These are phyloP conservation scores for Gossypium australe DNA, from an alignment of 345 rosid species.

Conservation along the genomic window DNA sequence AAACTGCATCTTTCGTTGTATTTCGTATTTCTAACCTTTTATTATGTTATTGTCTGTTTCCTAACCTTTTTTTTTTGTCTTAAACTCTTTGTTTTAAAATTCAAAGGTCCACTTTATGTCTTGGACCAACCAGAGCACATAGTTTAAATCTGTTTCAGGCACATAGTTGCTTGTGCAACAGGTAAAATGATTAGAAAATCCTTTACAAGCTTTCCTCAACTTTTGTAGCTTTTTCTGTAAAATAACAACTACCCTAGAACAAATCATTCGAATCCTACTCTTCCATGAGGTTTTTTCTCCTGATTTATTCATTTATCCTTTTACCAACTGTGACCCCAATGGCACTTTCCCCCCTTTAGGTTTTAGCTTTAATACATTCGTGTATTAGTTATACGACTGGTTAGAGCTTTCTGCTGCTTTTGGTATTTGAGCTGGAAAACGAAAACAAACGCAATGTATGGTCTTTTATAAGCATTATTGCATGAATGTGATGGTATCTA, in stretches of 20 bases:
- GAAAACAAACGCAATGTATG: not conserved
- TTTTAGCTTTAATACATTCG: not conserved
- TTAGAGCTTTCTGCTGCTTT: conserved; percentile 11
- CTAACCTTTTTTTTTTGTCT: not conserved
- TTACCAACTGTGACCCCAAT: not conserved
- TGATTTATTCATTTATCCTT: not conserved
- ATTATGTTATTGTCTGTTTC: not conserved
- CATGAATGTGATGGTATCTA: not conserved
- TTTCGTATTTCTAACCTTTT: not conserved
- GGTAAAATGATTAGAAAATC: conserved; percentile 21
- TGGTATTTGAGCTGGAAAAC: not conserved
- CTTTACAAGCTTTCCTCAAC: conserved; percentile 3
- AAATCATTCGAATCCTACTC: conserved; percentile 19
- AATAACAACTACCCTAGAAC: not conserved
- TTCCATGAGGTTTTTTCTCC: not conserved
- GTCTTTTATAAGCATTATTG: not conserved
- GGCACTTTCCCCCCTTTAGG: not conserved
- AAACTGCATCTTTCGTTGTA: not conserved
- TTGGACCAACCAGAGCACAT: conserved; percentile 19
- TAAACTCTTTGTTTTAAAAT: conserved; percentile 3
- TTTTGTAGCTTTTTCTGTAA: conserved; percentile 20
- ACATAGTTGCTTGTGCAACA: conserved; percentile 31
- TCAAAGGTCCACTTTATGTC: not conserved
- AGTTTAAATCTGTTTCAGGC: conserved; percentile 11
- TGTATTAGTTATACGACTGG: not conserved